Base-by-base conservation (phyloP, 768 basidiomycete species). In the Suillus bovinus region DNA sequence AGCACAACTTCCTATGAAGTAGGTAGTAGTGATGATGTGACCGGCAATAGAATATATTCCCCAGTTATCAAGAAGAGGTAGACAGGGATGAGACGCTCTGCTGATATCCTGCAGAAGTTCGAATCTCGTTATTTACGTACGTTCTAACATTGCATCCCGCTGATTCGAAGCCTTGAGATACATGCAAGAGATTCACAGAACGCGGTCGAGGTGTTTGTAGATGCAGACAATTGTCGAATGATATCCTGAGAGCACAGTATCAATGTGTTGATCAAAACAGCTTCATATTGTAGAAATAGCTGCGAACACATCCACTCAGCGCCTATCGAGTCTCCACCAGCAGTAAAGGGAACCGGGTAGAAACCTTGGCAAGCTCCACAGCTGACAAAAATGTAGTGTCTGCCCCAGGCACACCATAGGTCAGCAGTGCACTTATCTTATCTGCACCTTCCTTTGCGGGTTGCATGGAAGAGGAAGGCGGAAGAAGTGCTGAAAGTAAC, bases 321-420 rank as follows among this genome's bases (percentile, higher is more conserved):
- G 65, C 62, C 49, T 66, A 74, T 63, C 70, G 67, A 60, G 58
- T 55, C 59, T 84, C 87, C 61, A 90, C 80, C 61, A 92, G 79
- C 52, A 94, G 75, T 69, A 93, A 77, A 17, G 90, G 90, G 74
- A 94, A 91, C 61, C 92, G 81, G 47, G 89, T 81, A 44, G 86
- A 86, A 20, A 90, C 85, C 66, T 89, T 90, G 24, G 86, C 88
- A 36, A 90, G 72, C 42, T 88, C 84, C 47, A 91, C 70, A 33
- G 85, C 83, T 41, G 86, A 75, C 57, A 85, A 81, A 68, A 85
- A 84, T 29, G 82, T 78, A 63, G 84, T 79, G 55, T 87, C 85
- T 42, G 77, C 66, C 17, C 74, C 67, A 61, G 89, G 86, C 31
- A 78, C 71, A 6, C 87, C 88, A 62, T 81, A 80, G 34, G 78